Evolutionary conservation across 495 filamentous ascomycete genomes (phyloP).

Genomic region (Trichoderma asperelloides): DNA sequence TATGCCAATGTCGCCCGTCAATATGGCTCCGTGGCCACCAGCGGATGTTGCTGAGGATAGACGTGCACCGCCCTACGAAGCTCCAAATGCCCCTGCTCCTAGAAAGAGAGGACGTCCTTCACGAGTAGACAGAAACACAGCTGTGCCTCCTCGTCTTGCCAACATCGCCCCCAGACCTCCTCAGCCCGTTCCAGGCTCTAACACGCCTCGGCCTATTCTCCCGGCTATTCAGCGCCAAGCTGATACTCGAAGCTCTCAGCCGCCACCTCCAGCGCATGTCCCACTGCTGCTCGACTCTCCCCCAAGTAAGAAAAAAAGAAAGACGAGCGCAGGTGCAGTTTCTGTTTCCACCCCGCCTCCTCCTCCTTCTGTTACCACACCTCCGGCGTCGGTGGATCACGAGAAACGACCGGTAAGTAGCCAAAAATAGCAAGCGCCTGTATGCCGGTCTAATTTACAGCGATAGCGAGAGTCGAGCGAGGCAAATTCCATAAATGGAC

Average conservation of each 20-base stretch:
- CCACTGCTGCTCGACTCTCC: not conserved
- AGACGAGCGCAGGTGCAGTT: not conserved
- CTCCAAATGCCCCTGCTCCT: not conserved
- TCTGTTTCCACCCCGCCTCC: not conserved
- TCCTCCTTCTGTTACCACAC: not conserved
- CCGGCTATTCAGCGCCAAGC: not conserved
- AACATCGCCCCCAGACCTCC: slow-evolving; percentile 1
- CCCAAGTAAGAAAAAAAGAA: not conserved
- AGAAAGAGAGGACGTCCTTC: slow-evolving; percentile 7
- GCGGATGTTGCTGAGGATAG: not conserved
- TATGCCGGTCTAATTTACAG: not conserved
- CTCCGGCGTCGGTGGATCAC: not conserved
- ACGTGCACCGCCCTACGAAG: not conserved
- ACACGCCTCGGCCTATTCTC: not conserved
- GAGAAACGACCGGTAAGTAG: not conserved
- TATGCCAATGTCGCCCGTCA: not conserved
- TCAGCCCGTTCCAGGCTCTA: not conserved
- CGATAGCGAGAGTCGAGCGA: not conserved
- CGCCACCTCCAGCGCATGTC: not conserved
- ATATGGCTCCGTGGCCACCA: not conserved
- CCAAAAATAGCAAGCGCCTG: not conserved
- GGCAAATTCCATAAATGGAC: not conserved
- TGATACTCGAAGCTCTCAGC: not conserved
- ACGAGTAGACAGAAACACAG: not conserved
- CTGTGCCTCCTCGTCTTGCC: slow-evolving; percentile 3